phyloP scores from a whole-genome alignment of 495 filamentous ascomycete species.

The Penicillium coffeae region DNA sequence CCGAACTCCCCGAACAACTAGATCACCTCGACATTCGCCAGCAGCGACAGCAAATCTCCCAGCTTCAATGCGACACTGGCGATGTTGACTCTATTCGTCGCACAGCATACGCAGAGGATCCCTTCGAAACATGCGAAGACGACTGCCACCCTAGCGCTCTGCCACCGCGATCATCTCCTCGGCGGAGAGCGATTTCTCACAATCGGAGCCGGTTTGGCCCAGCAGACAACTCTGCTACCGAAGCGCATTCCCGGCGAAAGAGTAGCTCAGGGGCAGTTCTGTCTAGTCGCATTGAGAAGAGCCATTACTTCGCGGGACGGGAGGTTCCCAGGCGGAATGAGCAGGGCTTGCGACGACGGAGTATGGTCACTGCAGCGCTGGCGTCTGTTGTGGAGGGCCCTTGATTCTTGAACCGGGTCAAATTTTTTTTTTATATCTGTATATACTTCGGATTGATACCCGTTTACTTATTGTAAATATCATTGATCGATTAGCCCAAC shows the following conservation, averaged over 20 bases:
- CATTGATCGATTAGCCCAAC: not conserved
- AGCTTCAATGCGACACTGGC: slow-evolving; percentile 36
- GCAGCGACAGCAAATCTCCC: slow-evolving; percentile 42
- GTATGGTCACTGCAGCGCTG: slow-evolving; percentile 43
- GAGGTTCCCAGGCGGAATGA: slow-evolving; percentile 38
- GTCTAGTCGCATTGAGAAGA: slow-evolving; percentile 40
- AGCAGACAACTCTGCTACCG: slow-evolving; percentile 1
- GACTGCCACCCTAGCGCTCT: slow-evolving; percentile 45
- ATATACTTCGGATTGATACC: slow-evolving; percentile 24
- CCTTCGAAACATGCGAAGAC: slow-evolving; percentile 20
- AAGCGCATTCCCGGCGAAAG: slow-evolving; percentile 25
- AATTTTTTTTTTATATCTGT: slow-evolving; percentile 11
- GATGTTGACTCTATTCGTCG: slow-evolving; percentile 37
- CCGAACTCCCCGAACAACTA: slow-evolving; percentile 1
- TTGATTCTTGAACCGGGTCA: slow-evolving; percentile 2
- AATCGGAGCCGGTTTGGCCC: slow-evolving; percentile 30
- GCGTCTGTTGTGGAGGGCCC: slow-evolving; percentile 34
- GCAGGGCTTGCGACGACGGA: slow-evolving; percentile 40
- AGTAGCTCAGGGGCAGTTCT: slow-evolving; percentile 24
- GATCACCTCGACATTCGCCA: slow-evolving; percentile 27
- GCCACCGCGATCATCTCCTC: slow-evolving; percentile 33
- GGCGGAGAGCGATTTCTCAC: slow-evolving; percentile 22
- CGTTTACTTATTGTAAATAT: not conserved
- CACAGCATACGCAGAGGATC: slow-evolving; percentile 26
- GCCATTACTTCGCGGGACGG: slow-evolving; percentile 22